Base-by-base conservation (phyloP, 2,329 filamentous ascomycete genomes). In the Sporothrix dimorphospora region DNA sequence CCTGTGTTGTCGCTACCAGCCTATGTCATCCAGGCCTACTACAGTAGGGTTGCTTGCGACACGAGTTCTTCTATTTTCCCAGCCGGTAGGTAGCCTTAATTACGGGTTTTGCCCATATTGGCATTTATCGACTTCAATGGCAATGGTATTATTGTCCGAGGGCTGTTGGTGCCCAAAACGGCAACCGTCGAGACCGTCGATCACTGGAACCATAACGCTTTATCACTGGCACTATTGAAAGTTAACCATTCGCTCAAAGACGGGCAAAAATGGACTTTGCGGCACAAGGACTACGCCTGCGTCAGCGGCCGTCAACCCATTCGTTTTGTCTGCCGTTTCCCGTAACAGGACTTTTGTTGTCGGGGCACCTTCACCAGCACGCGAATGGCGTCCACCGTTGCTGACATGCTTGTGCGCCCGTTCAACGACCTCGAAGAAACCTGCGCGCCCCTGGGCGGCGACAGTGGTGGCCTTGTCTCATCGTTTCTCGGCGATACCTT, bases 161-260 rank as follows among this genome's bases (percentile, higher is more conserved):
- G 24, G 63, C 63, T 67, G 65, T 67, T 67, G 65, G 65, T 67
- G 27, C 65, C 45, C 65, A 67, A 49, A 67, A 67, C 45, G 65
- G 65, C 65, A 51, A 67, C 27, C 5, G 9, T 49, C 19, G 24
- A n/a, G 1, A 49, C 9, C 21, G 24, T 21, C 38, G 59, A 65
- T 45, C 38, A 45, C 4, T 42, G 19, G 4, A 42, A 63, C 57
- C 42, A 63, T 42, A 9, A 16, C 34, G 1, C 34, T 45, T 12
- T 42, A 5, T 34, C 9, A 27, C 12, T 34, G 42, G 24, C 63
- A 49, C 65, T 67, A 67, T 67, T 67, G 65, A 12, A 24, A 47
- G 9, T 7, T 6, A 49, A n/a, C 19, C 40, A 9, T 42, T 42
- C 40, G 3, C 9, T 42, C 12, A 1, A 11, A 11, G 30, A 27